Conservation (phyloP, 441 rosid species). For the Geranium incanum region DNA sequence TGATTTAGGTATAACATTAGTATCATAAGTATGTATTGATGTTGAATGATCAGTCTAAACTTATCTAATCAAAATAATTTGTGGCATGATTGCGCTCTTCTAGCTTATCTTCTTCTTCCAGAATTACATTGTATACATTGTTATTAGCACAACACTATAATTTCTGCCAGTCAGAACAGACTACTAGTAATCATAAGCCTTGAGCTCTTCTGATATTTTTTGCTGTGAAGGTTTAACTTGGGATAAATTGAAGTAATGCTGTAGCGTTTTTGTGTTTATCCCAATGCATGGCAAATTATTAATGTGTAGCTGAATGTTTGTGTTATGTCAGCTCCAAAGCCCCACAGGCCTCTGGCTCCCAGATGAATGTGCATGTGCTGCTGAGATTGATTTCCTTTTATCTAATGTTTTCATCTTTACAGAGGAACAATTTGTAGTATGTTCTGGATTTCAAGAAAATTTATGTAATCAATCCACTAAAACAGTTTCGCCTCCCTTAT, state of each 20-base stretch:
- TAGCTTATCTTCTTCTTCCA: neutral
- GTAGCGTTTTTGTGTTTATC: neutral
- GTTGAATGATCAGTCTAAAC: neutral
- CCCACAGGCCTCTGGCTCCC: slow-evolving; percentile 49
- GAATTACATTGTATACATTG: neutral
- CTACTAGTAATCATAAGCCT: neutral
- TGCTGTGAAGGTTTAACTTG: neutral
- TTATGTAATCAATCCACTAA: no score
- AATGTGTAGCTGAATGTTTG: neutral
- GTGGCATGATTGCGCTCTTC: neutral
- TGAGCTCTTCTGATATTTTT: neutral
- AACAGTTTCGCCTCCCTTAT: no score
- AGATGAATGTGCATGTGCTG: neutral
- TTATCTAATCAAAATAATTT: neutral
- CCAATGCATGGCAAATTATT: neutral
- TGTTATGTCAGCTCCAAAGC: slow-evolving; percentile 52
- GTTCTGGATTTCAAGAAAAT: no score
- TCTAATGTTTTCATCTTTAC: no score
- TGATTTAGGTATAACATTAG: neutral
- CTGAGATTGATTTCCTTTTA: no score
- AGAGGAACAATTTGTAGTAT: no score
- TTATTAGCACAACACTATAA: no score
- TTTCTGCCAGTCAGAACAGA: neutral
- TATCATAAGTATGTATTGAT: no score
- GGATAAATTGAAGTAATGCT: no score